Base-by-base conservation (phyloP, 2,329 filamentous ascomycete species). In the Fusarium multiceps region DNA sequence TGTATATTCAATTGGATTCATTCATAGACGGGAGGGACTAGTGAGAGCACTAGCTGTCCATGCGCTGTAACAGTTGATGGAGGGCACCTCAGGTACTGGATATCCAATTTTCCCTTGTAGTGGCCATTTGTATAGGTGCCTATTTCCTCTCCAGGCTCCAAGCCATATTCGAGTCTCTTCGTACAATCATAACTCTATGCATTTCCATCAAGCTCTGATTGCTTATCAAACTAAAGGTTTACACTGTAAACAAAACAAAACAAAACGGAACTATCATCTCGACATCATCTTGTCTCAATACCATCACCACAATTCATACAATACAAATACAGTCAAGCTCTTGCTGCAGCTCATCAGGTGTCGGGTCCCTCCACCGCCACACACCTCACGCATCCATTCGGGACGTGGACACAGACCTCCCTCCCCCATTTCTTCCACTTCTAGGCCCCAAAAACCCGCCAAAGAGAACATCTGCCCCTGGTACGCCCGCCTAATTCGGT, bases 361-460 rank as follows among this genome's bases (percentile, higher is more conserved):
- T 62, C 45, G 58, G 45, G 34, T 63, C 54, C 59, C 67, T 69
- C 67, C 67, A 70, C 66, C 67, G 66, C 67, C 67, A 69, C 66
- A 66, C 62, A 69, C 61, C 48, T 56, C 63, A 60, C 55, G 50
- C 61, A 47, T 37, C 34, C 34, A 37, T 37, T 37, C 34, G 34
- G 34, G 34, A 30, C 28, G 28, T 30, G 28, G 28, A 37, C 67
- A 67, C 66, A 69, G 66, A 69, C 66, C 66, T 61, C 55, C 66
- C 54, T 60, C 56, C 66, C 66, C 67, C 66, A 67, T 68, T 48
- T 57, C 47, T 50, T 28, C 40, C 32, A 45, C 56, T 53, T 53
- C 58, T 40, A 62, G 43, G 57, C 50, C 57, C 50, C 51, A 54
- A 66, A 54, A 59, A 59, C 56, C 56, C 56, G 34, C 63, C 57